Percentiles rank a stretch among this genome's conserved stretches.
Evolutionary conservation across 2,329 filamentous ascomycete species (phyloP).

Genomic region (Arthroderma uncinatum): DNA sequence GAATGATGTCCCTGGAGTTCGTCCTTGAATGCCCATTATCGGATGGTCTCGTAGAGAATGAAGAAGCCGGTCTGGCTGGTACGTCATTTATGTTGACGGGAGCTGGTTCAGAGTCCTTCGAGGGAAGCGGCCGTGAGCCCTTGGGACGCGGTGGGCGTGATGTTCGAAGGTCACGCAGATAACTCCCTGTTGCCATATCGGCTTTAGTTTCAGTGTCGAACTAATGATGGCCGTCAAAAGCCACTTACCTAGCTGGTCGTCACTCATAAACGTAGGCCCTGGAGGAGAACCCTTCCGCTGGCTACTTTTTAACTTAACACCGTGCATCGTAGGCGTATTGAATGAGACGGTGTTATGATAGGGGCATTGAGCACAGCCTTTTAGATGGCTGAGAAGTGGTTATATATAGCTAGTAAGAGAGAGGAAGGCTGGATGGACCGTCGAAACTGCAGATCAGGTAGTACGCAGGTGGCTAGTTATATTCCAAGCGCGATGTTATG

Average conservation of each 20-base stretch:
- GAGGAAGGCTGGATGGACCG: background rate
- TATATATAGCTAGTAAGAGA: background rate
- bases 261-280: conserved; percentile 37
- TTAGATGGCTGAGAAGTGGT: background rate
- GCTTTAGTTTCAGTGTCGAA: background rate
- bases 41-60: conserved; percentile 27
- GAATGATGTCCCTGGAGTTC: conserved; percentile 19
- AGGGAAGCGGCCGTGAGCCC: conserved; percentile 49
- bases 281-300: conserved; percentile 38
- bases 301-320: conserved; percentile 20
- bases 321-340: background rate
- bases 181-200: conserved; percentile 38
- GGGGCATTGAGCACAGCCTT: background rate
- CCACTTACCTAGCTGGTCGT: conserved; percentile 37
- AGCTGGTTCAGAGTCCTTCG: conserved; percentile 30
- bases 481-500: background rate
- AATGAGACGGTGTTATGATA: background rate
- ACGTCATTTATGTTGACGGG: conserved; percentile 21
- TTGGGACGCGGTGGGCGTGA: conserved; percentile 47
- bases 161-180: conserved; percentile 49
- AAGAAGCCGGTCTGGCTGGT: conserved; percentile 34
- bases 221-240: background rate
- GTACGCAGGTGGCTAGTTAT: background rate
- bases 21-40: conserved; percentile 16
- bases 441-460: background rate